Evolutionary conservation across 1,284 basidiomycete genomes (phyloP), one percentile per base, ranked within the genome.

Genomic region (Peniophora sp.): DNA sequence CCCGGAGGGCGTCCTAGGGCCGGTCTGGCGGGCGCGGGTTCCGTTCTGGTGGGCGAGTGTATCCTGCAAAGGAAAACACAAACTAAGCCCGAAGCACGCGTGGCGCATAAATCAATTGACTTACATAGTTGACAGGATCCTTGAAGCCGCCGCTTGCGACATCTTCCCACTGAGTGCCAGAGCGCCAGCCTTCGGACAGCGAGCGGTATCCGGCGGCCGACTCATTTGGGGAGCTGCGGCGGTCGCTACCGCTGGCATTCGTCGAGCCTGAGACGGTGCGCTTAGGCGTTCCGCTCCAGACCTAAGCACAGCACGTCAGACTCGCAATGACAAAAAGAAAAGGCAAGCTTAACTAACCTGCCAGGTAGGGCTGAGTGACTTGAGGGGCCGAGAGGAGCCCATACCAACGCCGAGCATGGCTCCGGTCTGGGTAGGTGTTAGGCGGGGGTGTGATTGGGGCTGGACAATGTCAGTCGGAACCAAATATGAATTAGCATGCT

Each of bases 121-220:
- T 10, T 24, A 45, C 44, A 24, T 45, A 51, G 56, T 74, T 70
- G 47, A 69, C 61, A 50, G 71, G 69, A 41, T 81, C 80, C 55
- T 72, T 74, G 62, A 69, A 74, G 17, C 75, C 72, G 50, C 69
- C 74, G 41, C 65, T 71, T 45, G 60, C 68, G 48, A 70, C 60
- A 53, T 85, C 84, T 51, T 84, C 85, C 84, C 84, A 87, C 36
- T 73, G 69, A 38, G 74, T 77, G 57, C 76, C 78, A 35, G 77
- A 68, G 50, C 81, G 71, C 78, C 82, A 85, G 38, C 69, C 67
- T 47, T 84, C 83, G 5, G 64, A 69, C 22, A 77, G 61, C 17
- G 70, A 58, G 50, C 74, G 77, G 57, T 74, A 80, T 46, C 62
- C 62, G 36, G 67, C 53, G 52, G 83, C 81, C n/a, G 63, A 60